These are phyloP conservation scores for Lentinula novae-zelandiae DNA, from an alignment of 1,284 basidiomycete species.

Conservation along the genomic window DNA sequence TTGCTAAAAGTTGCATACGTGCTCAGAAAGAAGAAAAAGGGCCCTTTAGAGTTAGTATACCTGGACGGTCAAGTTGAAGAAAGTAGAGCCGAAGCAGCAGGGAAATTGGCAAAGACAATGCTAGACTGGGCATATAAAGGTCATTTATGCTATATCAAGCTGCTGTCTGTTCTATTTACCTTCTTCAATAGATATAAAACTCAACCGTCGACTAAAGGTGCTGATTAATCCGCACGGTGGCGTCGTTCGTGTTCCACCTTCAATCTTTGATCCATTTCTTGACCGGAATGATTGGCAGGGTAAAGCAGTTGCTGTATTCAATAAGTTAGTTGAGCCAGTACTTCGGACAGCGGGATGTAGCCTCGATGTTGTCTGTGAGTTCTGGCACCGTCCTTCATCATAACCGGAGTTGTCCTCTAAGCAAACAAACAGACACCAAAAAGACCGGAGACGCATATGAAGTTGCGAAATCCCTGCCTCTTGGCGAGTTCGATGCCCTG, in stretches of 20 bases:
- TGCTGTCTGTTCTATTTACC: conserved; percentile 7
- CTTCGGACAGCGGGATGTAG: conserved; percentile 73
- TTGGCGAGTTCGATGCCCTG: conserved; percentile 70
- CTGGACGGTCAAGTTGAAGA: conserved; percentile 39
- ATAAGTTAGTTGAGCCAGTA: conserved; percentile 74
- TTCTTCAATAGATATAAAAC: conserved; percentile 44
- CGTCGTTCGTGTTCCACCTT: conserved; percentile 37
- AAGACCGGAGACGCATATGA: conserved; percentile 71
- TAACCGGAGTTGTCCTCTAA: conserved; percentile 3
- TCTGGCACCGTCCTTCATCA: not conserved
- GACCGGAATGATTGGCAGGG: conserved; percentile 44
- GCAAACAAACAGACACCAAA: conserved; percentile 57
- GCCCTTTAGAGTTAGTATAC: conserved; percentile 35
- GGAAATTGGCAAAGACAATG: conserved; percentile 53
- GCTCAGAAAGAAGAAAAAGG: conserved; percentile 35
- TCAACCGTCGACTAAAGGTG: conserved; percentile 51
- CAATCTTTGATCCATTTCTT: not conserved
- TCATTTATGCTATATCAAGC: conserved; percentile 22
- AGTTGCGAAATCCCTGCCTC: conserved; percentile 56
- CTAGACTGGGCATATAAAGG: conserved; percentile 64
- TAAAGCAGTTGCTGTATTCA: conserved; percentile 60
- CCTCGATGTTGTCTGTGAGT: conserved; percentile 55
- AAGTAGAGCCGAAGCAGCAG: conserved; percentile 31
- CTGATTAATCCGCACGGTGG: conserved; percentile 91
- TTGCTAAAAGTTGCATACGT: conserved; percentile 46